Base-by-base conservation (phyloP, 2,329 filamentous ascomycete species). In the Berkeleyomyces rouxiae region DNA sequence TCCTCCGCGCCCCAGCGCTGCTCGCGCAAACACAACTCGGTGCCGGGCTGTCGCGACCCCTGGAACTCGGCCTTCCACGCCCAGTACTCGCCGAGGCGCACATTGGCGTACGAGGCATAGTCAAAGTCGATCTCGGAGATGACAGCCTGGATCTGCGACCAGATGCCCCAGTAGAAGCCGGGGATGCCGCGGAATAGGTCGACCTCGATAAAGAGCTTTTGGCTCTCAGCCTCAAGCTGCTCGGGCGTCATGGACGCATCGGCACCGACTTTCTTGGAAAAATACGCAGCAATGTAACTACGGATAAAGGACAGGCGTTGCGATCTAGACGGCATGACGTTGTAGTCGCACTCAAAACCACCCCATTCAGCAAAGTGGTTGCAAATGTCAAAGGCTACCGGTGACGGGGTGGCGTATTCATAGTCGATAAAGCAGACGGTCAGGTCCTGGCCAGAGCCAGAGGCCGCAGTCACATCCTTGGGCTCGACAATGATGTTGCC, bases 331-430 rank as follows among this genome's bases (percentile, higher is more conserved):
- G 93, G 93, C 63, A 97, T 80, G 67, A 86, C 85, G 69, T 76
- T 82, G 75, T 88, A 91, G 73, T 97, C 90, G 77, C 93, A 99
- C 69, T 95, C 90, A 70, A 96, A 96, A 63, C 93, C 93, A 65
- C 87, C 91, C 92, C 93, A 99, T 75, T 99, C 93, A 58, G 93
- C 90, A 71, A 99, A 96, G 77, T 99, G 93, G 75, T 99, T 99
- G 59, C 92, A 87, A 68, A 99, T 85, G 72, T 99, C 93, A 74
- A 99, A 99, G 1, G 92, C 91, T 3, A 91, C 90, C 1, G 92
- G 92, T 0, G 91, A 92, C 2, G 93, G 91, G 3, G 90, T 93
- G 11, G 91, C 90, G 74, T 99, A 99, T 74, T 99, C 93, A 77
- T 97, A 99, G 75, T 99, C 93, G 72, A 99, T 99, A 74, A 99